phyloP scores from a whole-genome alignment of 202 grass and related monocot genomes.

The Carex arenaria region DNA sequence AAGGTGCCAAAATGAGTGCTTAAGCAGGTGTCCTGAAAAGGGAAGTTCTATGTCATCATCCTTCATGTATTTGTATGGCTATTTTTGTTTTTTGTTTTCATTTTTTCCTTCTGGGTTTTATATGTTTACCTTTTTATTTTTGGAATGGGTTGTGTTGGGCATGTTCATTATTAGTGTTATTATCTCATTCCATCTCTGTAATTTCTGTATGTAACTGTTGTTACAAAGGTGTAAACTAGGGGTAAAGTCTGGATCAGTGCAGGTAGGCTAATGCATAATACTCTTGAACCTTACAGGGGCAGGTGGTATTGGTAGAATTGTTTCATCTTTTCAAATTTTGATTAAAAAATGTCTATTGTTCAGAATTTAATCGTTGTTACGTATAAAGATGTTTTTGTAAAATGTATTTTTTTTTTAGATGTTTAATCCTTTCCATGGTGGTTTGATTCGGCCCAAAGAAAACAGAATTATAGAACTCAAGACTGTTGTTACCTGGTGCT shows the following conservation, averaged over 20 bases:
- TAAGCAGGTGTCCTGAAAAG: slow-evolving; percentile 25
- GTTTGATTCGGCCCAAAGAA: neutral
- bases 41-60: slow-evolving; percentile 14
- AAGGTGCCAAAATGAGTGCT: slow-evolving; percentile 8
- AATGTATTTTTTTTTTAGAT: neutral
- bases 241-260: neutral
- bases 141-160: slow-evolving; percentile 19
- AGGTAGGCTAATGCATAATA: slow-evolving; percentile 3
- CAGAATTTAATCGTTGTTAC: neutral
- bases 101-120: neutral
- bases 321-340: slow-evolving; percentile 11
- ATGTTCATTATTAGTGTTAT: slow-evolving; percentile 23
- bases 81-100: neutral
- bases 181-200: slow-evolving; percentile 14
- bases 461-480: neutral
- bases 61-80: neutral
- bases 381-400: neutral
- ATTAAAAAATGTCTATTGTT: neutral
- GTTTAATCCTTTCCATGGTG: neutral
- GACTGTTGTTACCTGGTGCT: neutral
- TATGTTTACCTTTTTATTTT: slow-evolving; percentile 5
- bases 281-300: slow-evolving; percentile 5
- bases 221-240: slow-evolving; percentile 12
- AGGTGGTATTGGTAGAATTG: slow-evolving; percentile 5
- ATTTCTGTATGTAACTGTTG: slow-evolving; percentile 18